A percentile compares a stretch with the other conserved stretches of the same genome.
These are phyloP conservation scores for Chaetomiaceae sp. DNA, from an alignment of 2,329 filamentous ascomycete species.

Conservation along the genomic window DNA sequence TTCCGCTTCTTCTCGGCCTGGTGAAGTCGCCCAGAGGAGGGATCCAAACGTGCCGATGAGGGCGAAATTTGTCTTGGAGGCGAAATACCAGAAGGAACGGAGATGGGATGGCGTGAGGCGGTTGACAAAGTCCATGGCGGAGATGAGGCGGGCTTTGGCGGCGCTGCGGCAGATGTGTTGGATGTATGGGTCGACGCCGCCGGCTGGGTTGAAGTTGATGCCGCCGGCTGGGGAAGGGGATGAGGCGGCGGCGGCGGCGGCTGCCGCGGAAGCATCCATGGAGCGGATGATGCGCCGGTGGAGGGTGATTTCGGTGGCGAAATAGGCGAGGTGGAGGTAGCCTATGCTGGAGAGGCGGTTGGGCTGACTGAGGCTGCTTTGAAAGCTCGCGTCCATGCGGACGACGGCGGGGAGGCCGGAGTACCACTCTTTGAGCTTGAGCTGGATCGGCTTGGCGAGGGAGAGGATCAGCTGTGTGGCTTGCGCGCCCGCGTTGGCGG, in stretches of 20 bases:
- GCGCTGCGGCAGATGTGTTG: slow-evolving; percentile 90
- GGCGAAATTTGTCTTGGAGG: slow-evolving; percentile 85
- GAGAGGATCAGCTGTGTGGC: slow-evolving; percentile 69
- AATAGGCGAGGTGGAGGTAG: slow-evolving; percentile 87
- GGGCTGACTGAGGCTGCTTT: slow-evolving; percentile 36
- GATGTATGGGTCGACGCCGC: slow-evolving; percentile 68
- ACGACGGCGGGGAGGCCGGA: slow-evolving; percentile 58
- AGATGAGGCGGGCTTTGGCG: slow-evolving; percentile 89
- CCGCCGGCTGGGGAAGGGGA: background rate
- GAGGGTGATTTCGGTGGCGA: slow-evolving; percentile 88
- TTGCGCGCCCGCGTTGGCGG: slow-evolving; percentile 61
- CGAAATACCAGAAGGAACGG: slow-evolving; percentile 89
- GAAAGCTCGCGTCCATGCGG: slow-evolving; percentile 61
- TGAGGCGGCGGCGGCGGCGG: slow-evolving; percentile 22
- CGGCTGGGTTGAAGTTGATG: background rate
- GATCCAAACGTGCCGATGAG: slow-evolving; percentile 92
- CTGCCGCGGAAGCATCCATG: slow-evolving; percentile 43
- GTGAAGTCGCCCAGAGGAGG: slow-evolving; percentile 82
- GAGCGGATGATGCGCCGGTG: slow-evolving; percentile 88
- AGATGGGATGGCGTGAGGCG: slow-evolving; percentile 81
- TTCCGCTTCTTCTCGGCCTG: slow-evolving; percentile 80
- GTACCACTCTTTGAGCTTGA: slow-evolving; percentile 81
- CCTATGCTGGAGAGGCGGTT: slow-evolving; percentile 58
- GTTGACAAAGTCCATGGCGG: slow-evolving; percentile 96
- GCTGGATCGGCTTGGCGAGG: slow-evolving; percentile 74